A percentile compares a stretch with the other conserved stretches of the same genome.
These are phyloP conservation scores for Pseudonitzschia pungens DNA, from an alignment of 108 stramenopile genomes.

Conservation along the genomic window DNA sequence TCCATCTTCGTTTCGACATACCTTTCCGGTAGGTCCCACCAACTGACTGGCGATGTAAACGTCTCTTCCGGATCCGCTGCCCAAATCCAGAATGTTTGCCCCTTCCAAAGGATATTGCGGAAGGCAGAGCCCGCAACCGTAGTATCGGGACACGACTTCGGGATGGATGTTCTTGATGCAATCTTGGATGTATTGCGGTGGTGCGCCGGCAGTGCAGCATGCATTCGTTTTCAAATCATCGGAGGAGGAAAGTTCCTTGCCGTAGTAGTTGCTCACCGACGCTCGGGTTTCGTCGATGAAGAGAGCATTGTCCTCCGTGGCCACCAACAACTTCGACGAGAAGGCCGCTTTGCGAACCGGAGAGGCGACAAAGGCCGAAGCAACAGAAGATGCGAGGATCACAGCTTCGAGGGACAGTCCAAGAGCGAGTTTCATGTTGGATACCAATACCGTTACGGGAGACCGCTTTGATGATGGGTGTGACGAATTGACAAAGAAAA, in stretches of 20 bases:
- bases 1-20: neutral
- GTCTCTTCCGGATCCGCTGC: conserved; percentile 94
- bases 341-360: neutral
- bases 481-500: too few relatives aligned
- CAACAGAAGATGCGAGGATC: neutral
- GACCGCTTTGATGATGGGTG: too few relatives aligned
- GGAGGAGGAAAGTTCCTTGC: conserved; percentile 73
- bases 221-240: conserved; percentile 94
- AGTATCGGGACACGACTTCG: conserved; percentile 86
- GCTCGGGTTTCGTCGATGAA: conserved; percentile 38
- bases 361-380: conserved; percentile 25
- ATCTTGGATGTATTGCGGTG: conserved; percentile 73
- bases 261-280: conserved; percentile 82
- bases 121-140: conserved; percentile 94
- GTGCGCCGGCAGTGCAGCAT: conserved; percentile 86
- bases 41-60: conserved; percentile 92
- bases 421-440: conserved; percentile 18
- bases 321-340: conserved; percentile 3
- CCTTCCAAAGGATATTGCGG: conserved; percentile 87
- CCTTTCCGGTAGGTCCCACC: conserved; percentile 77
- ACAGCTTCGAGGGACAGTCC: neutral
- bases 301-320: conserved; percentile 8
- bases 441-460: neutral
- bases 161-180: conserved; percentile 81
- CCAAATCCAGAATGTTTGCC: conserved; percentile 85